Percentiles rank a stretch among this genome's conserved stretches.
Conservation (phyloP, 2,329 filamentous ascomycete species). For the Alternaria tenuissima region DNA sequence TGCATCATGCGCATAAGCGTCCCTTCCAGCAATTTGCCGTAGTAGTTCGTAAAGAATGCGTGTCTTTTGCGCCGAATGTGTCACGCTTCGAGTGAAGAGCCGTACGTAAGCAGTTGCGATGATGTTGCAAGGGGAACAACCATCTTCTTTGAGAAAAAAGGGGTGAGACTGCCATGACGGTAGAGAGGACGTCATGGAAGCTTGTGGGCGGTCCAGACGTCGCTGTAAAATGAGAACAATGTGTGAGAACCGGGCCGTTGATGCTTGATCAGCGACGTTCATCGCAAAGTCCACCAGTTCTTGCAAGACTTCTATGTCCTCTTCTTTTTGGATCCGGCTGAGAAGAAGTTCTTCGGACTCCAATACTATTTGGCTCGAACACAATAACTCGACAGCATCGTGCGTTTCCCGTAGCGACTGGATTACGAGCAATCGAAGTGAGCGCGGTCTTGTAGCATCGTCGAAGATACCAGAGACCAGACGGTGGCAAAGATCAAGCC, state of each 20-base stretch:
- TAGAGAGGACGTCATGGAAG: constrained; percentile 24
- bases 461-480: constrained; percentile 71
- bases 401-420: constrained; percentile 64
- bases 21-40: constrained; percentile 41
- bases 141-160: constrained; percentile 21
- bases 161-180: constrained; percentile 29
- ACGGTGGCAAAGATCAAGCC: constrained; percentile 69
- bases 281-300: constrained; percentile 71
- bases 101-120: constrained; percentile 75
- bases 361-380: constrained; percentile 65
- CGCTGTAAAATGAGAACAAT: constrained; percentile 54
- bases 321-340: constrained; percentile 67
- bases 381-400: constrained; percentile 62
- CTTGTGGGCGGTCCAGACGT: constrained; percentile 36
- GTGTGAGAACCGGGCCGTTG: constrained; percentile 65
- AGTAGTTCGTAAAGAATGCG: constrained; percentile 54
- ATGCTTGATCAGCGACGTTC: constrained; percentile 68
- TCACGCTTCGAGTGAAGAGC: constrained; percentile 79
- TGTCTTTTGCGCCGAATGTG: constrained; percentile 70
- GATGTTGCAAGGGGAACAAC: constrained; percentile 70
- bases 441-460: constrained; percentile 66
- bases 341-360: constrained; percentile 70
- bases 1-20: constrained; percentile 47
- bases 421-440: constrained; percentile 70
- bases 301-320: constrained; percentile 70